These are phyloP conservation scores for Boletus hoseneyae DNA, from an alignment of 1,284 basidiomycete genomes.

Conservation along the genomic window DNA sequence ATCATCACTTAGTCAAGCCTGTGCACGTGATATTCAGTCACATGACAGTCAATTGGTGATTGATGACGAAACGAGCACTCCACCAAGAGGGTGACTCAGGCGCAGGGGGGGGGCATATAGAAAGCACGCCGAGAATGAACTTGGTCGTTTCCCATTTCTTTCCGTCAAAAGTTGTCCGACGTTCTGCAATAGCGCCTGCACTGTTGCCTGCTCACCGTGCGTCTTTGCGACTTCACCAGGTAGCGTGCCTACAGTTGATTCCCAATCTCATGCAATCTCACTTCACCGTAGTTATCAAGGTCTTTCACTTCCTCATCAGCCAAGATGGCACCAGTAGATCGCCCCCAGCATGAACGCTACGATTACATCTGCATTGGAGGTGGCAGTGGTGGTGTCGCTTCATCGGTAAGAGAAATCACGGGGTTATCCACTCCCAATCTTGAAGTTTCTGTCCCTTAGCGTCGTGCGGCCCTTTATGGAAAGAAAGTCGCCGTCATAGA, in stretches of 20 bases:
- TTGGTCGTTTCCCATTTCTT: slow-evolving; percentile 2
- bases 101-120: slow-evolving; percentile 15
- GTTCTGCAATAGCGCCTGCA: slow-evolving; percentile 4
- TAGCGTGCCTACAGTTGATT: slow-evolving; percentile 8
- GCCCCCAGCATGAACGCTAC: slow-evolving; percentile 55
- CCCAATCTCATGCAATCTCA: slow-evolving; percentile 8
- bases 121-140: slow-evolving; percentile 17
- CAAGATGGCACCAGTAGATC: slow-evolving; percentile 69
- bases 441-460: slow-evolving; percentile 32
- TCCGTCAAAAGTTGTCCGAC: slow-evolving; percentile 9
- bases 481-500: slow-evolving; percentile 94
- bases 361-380: slow-evolving; percentile 84
- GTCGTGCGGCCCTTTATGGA: slow-evolving; percentile 90
- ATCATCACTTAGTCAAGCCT: neutral
- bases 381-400: slow-evolving; percentile 79
- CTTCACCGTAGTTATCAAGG: slow-evolving; percentile 45
- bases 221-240: slow-evolving; percentile 31
- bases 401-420: slow-evolving; percentile 46
- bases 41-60: neutral
- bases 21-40: slow-evolving; percentile 15
- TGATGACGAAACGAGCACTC: no score
- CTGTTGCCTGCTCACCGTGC: slow-evolving; percentile 7
- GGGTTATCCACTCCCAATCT: neutral
- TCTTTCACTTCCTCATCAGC: slow-evolving; percentile 40
- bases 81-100: slow-evolving; percentile 15